A percentile compares a stretch with the other conserved stretches of the same genome.
phyloP scores from a whole-genome alignment of 2,329 filamentous ascomycete genomes.

The Fusarium penzigii region DNA sequence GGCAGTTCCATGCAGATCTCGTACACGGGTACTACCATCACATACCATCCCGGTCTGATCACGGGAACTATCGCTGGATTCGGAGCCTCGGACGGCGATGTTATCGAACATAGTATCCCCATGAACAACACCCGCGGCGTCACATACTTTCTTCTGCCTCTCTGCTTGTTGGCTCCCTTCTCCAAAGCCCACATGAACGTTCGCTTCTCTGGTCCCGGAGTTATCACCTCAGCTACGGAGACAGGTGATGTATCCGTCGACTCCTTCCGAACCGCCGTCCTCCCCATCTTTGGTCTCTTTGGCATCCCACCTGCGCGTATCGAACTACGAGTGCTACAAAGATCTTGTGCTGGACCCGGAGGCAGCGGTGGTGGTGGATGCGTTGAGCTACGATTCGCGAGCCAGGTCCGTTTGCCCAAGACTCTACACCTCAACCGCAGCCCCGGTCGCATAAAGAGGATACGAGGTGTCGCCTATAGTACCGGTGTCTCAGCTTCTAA shows the following conservation, averaged over 20 bases:
- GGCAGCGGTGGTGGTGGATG: slow-evolving; percentile 84
- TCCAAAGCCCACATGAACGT: slow-evolving; percentile 90
- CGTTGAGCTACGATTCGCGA: slow-evolving; percentile 91
- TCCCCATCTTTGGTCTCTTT: slow-evolving; percentile 88
- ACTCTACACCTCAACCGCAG: slow-evolving; percentile 84
- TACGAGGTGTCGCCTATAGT: slow-evolving; percentile 91
- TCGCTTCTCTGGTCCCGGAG: slow-evolving; percentile 83
- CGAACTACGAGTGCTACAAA: slow-evolving; percentile 77
- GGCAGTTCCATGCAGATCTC: slow-evolving; percentile 94
- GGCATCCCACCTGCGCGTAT: slow-evolving; percentile 79
- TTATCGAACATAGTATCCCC: slow-evolving; percentile 80
- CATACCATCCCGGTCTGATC: slow-evolving; percentile 90
- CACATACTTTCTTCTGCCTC: slow-evolving; percentile 87
- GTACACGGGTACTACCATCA: slow-evolving; percentile 89
- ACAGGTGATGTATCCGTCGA: slow-evolving; percentile 88
- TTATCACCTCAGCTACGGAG: slow-evolving; percentile 85
- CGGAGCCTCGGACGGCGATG: slow-evolving; percentile 68
- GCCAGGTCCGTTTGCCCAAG: slow-evolving; percentile 90
- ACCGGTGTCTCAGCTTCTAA: slow-evolving; percentile 90
- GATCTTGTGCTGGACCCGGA: slow-evolving; percentile 74
- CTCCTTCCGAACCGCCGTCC: slow-evolving; percentile 86
- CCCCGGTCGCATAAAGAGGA: slow-evolving; percentile 81
- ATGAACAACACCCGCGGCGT: slow-evolving; percentile 76
- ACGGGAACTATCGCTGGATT: slow-evolving; percentile 78
- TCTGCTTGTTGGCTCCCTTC: slow-evolving; percentile 90